A percentile compares a stretch with the other conserved stretches of the same genome.
Evolutionary conservation across 2,329 filamentous ascomycete genomes (phyloP).

Genomic region (Apiospora aurea): DNA sequence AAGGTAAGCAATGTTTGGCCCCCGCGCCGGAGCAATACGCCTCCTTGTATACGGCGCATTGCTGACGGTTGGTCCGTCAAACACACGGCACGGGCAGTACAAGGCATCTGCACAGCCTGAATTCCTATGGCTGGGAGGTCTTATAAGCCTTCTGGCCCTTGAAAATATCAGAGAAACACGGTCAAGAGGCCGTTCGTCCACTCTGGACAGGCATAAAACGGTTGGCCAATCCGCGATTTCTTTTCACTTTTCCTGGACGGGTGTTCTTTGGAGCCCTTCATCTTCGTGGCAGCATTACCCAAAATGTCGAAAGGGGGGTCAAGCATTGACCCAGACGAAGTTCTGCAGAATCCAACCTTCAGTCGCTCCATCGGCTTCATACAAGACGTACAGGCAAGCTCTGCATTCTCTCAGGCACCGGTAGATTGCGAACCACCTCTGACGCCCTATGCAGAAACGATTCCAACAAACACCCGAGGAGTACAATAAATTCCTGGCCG

Average conservation of each 20-base stretch:
- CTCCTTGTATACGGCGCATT: slow-evolving; percentile 13
- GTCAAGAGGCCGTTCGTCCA: neutral
- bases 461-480: slow-evolving; percentile 9
- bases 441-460: slow-evolving; percentile 17
- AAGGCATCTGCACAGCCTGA: slow-evolving; percentile 6
- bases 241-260: too few relatives aligned
- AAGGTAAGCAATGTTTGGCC: neutral
- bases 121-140: neutral
- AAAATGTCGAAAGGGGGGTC: slow-evolving; percentile 2
- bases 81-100: neutral
- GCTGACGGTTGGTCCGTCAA: neutral
- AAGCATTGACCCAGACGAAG: neutral
- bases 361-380: slow-evolving; percentile 18
- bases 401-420: neutral
- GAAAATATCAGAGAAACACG: neutral
- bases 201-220: neutral
- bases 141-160: slow-evolving; percentile 4
- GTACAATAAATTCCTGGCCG: slow-evolving; percentile 7
- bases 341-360: slow-evolving; percentile 15
- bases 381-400: slow-evolving; percentile 17
- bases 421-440: neutral
- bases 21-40: neutral
- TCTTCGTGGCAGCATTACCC: too few relatives aligned
- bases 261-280: neutral
- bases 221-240: neutral